These are phyloP conservation scores for Rhizophagus prolifer DNA, from an alignment of 192 early-diverging fungal genomes.

Conservation along the genomic window DNA sequence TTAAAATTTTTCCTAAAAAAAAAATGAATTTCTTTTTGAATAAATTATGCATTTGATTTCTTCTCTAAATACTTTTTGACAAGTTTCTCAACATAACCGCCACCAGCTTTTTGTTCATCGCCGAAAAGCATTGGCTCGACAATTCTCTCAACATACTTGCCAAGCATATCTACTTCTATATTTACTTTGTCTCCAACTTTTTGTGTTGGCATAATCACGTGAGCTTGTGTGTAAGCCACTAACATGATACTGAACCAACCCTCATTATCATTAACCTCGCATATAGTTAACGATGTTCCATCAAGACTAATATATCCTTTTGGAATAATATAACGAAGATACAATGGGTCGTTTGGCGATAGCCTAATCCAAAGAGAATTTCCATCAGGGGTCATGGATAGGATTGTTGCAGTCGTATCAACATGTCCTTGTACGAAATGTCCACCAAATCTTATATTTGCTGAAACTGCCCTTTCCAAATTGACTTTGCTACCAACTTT, in stretches of 20 bases:
- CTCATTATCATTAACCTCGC: conserved; percentile 75
- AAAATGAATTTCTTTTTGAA: not conserved
- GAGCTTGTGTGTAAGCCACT: conserved; percentile 87
- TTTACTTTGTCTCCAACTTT: conserved; percentile 78
- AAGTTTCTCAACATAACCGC: conserved; percentile 20
- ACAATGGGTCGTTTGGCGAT: conserved; percentile 44
- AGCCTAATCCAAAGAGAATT: conserved; percentile 81
- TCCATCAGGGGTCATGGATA: conserved; percentile 75
- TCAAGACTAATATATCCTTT: conserved; percentile 95
- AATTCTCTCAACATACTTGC: conserved; percentile 78
- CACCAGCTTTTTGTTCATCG: not conserved
- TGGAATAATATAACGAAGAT: conserved; percentile 84
- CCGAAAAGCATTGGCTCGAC: conserved; percentile 61
- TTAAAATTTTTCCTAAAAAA: not conserved
- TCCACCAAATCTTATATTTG: conserved; percentile 88
- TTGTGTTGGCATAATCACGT: conserved; percentile 79
- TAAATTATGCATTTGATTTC: not conserved
- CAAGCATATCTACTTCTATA: conserved; percentile 97
- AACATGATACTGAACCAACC: conserved; percentile 91
- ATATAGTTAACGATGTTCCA: conserved; percentile 93
- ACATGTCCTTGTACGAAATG: conserved; percentile 98
- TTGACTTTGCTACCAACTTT: conserved; percentile 83
- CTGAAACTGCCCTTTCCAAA: conserved; percentile 90
- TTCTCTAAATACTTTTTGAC: conserved; percentile 21
- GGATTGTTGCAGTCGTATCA: conserved; percentile 79